Evolutionary conservation across 108 stramenopile genomes (phyloP).

Genomic region (Epithemia pelagica): DNA sequence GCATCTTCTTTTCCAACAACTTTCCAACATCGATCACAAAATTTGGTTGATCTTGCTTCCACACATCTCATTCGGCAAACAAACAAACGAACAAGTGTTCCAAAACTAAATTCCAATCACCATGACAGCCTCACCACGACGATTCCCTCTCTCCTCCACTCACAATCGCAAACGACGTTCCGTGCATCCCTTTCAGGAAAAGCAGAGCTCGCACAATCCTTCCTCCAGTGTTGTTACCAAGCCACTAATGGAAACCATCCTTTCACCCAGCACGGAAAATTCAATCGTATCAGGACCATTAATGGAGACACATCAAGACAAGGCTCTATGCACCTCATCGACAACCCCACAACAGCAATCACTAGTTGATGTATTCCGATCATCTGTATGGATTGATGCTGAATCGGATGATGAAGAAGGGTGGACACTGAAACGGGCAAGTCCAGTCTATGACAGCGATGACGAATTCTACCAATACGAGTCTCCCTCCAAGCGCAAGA

Average conservation of each 20-base stretch:
- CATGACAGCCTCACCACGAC: neutral
- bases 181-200: neutral
- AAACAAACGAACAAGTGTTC: neutral
- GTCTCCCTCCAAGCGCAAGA: conserved; percentile 4
- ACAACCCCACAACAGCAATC: neutral
- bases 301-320: neutral
- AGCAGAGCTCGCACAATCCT: neutral
- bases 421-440: conserved; percentile 18
- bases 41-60: neutral
- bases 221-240: neutral
- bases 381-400: neutral
- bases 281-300: neutral
- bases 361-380: neutral
- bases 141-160: neutral
- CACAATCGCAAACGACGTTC: neutral
- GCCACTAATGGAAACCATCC: neutral
- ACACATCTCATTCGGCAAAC: neutral
- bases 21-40: neutral
- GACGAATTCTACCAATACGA: conserved; percentile 9
- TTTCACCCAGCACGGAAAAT: neutral
- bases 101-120: too few species aligned
- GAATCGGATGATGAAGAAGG: conserved; percentile 3
- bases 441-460: conserved; percentile 11
- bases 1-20: neutral
- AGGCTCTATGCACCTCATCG: neutral